phyloP scores from a whole-genome alignment of 129 eudicot species.

The Flaveria brownii region DNA sequence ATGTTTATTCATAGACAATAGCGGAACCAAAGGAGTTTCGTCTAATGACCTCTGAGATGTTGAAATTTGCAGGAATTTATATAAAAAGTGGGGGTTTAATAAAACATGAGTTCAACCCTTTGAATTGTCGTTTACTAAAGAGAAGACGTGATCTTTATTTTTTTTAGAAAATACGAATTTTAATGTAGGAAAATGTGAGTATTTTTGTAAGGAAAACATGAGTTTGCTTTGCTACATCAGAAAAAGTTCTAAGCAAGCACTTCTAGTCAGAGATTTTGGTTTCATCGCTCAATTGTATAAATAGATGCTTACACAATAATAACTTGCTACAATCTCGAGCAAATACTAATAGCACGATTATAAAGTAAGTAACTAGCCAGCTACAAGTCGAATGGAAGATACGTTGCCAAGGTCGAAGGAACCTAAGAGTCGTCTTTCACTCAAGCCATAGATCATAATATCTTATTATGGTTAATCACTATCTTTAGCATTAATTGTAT shows the following conservation, averaged over 20 bases:
- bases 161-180: too few relatives aligned
- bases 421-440: slow-evolving; percentile 25
- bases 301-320: too few relatives aligned
- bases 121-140: too few relatives aligned
- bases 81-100: neutral
- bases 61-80: neutral
- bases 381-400: neutral
- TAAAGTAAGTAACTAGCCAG: neutral
- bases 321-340: neutral
- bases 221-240: neutral
- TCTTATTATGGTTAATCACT: slow-evolving; percentile 30
- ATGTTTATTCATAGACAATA: neutral
- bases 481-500: slow-evolving; percentile 42
- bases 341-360: neutral
- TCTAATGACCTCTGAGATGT: too few relatives aligned
- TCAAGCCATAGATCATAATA: slow-evolving; percentile 21
- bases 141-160: too few relatives aligned
- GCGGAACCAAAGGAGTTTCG: neutral
- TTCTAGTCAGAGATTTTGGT: too few relatives aligned
- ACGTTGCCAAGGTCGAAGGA: neutral
- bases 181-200: neutral
- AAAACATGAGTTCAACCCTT: too few relatives aligned
- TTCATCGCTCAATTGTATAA: too few relatives aligned
- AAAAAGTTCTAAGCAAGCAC: neutral
- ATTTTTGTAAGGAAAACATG: neutral